Evolutionary conservation across 352 stramenopile species (phyloP), one percentile per base, ranked within the genome.

Genomic region (Thalassiosira ordinaria): DNA sequence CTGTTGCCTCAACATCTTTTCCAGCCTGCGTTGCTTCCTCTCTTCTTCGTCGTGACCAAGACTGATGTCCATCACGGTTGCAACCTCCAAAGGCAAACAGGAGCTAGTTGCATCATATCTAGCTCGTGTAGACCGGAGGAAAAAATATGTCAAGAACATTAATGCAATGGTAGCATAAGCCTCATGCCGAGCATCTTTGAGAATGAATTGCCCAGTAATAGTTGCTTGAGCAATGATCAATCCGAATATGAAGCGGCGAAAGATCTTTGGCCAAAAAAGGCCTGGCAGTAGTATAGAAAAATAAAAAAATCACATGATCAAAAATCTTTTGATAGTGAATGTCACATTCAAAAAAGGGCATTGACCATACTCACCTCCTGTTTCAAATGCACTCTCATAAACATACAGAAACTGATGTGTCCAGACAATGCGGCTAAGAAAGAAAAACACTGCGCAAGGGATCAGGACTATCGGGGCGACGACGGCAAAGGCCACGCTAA

Each of bases 351-450:
- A n/a, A n/a, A n/a, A n/a, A n/a, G n/a, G n/a, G n/a, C n/a, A n/a
- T n/a, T n/a, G n/a, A n/a, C n/a, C n/a, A n/a, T n/a, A 68, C 85
- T 91, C 63, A 51, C 92, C 92, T 69, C 92, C 92, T 59, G 90
- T 94, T 82, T 96, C 92, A 84, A 94, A 96, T 6, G 94, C 82
- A 59, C 87, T 91, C 80, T 96, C 92, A 71, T 96, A 96, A 3
- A 96, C 85, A 71, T 95, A 96, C 7, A 96, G 67, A 76, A 95
- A 91, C 64, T 96, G 91, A 75, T 96, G 91, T 39, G 92, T 95
- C 91, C 93, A 96, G 49, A 94, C 82, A 46, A 96, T 88, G 26
- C 91, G 78, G 46, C 79, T 89, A 63, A 94, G 81, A 9, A 93
- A 78, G 73, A 80, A 96, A 86, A 95, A 96, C 5, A 92, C 20